phyloP scores from a whole-genome alignment of 164 flowering plant species.

The Cinnamomum chago region DNA sequence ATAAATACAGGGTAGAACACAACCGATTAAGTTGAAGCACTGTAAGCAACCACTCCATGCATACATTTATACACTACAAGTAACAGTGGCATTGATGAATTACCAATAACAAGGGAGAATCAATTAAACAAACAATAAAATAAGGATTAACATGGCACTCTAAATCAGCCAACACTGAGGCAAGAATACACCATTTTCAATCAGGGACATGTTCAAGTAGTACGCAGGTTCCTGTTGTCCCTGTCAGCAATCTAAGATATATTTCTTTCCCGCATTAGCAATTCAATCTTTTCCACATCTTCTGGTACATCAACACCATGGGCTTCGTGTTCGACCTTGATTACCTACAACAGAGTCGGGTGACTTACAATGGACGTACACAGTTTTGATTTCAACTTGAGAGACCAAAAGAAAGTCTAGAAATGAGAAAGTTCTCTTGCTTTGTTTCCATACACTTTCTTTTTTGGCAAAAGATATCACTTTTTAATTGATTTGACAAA shows the following conservation, averaged over 20 bases:
- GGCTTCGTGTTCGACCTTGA: constrained; percentile 42
- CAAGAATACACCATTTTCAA: neutral
- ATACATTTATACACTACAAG: neutral
- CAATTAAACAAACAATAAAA: neutral
- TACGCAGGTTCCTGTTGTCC: too few relatives aligned
- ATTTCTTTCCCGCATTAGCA: constrained; percentile 34
- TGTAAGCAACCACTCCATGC: neutral
- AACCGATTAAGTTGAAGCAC: neutral
- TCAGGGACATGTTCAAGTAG: too few relatives aligned
- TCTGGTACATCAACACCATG: constrained; percentile 43
- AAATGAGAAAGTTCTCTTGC: neutral
- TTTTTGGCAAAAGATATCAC: too few relatives aligned
- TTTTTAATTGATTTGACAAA: too few relatives aligned
- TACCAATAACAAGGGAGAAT: neutral
- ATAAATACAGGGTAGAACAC: neutral
- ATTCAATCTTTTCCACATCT: constrained; percentile 41
- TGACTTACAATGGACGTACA: neutral
- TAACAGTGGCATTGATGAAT: too few relatives aligned
- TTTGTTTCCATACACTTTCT: too few relatives aligned
- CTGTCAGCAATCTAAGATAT: constrained; percentile 11
- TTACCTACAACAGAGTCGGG: constrained; percentile 27
- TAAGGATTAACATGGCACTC: neutral
- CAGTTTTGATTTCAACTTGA: neutral
- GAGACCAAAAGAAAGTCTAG: neutral
- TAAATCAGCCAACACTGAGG: neutral